A percentile compares a stretch with the other conserved stretches of the same genome.
phyloP scores from a whole-genome alignment of 2,329 filamentous ascomycete species.

The Claviceps capensis region DNA sequence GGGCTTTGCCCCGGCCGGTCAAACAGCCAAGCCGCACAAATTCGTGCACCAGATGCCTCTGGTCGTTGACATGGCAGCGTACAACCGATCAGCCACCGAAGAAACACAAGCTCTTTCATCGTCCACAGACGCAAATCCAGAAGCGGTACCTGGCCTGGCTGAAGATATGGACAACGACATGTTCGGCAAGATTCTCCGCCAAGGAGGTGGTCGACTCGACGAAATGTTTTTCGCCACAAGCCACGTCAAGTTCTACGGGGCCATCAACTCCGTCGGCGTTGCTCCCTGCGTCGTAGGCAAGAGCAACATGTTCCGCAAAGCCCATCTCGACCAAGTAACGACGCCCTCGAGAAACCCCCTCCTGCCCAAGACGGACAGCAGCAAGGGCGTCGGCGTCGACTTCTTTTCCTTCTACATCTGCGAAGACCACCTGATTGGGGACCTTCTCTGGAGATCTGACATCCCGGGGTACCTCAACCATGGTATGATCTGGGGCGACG shows the following conservation, averaged over 20 bases:
- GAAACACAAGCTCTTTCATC: conserved; percentile 19
- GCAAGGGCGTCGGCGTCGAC: conserved; percentile 58
- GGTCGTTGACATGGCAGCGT: conserved; percentile 55
- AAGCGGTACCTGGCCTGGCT: background rate
- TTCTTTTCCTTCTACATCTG: conserved; percentile 94
- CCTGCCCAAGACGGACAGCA: conserved; percentile 23
- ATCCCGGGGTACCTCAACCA: conserved; percentile 62
- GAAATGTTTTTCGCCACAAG: conserved; percentile 90
- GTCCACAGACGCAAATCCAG: conserved; percentile 19
- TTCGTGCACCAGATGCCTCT: conserved; percentile 92
- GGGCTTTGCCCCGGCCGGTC: conserved; percentile 43
- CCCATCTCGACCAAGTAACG: conserved; percentile 68
- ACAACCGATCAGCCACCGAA: conserved; percentile 8
- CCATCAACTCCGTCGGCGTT: conserved; percentile 84
- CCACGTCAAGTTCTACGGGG: conserved; percentile 94
- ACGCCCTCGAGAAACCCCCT: conserved; percentile 31
- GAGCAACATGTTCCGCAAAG: conserved; percentile 94
- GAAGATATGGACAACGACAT: conserved; percentile 7
- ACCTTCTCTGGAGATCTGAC: conserved; percentile 68
- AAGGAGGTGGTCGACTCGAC: conserved; percentile 71
- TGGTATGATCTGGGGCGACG: conserved; percentile 68
- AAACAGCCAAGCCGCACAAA: conserved; percentile 52
- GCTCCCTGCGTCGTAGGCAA: conserved; percentile 94
- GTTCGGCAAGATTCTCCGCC: conserved; percentile 18
- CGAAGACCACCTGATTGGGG: conserved; percentile 92